Evolutionary conservation across 805 yeast genomes (phyloP).

Genomic region (Candida krabiensis): DNA sequence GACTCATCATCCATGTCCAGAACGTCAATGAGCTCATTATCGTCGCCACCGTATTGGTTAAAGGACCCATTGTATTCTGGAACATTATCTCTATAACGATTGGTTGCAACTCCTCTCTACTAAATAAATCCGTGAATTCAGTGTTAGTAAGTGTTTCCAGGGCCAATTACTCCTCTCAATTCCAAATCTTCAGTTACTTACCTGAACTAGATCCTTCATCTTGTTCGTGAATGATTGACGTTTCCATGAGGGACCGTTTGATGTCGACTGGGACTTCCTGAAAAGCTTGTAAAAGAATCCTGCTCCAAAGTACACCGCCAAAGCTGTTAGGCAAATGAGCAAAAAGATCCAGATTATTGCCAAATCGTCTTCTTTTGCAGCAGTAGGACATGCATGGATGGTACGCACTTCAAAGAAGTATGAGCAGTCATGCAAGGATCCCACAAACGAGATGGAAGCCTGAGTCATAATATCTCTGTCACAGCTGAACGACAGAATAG

Average conservation of each 20-base stretch:
- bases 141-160: slow-evolving; percentile 5
- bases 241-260: slow-evolving; percentile 6
- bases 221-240: slow-evolving; percentile 5
- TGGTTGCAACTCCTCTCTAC: slow-evolving; percentile 4
- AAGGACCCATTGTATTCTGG: slow-evolving; percentile 27
- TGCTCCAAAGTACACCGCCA: slow-evolving; percentile 43
- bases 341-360: slow-evolving; percentile 67
- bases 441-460: slow-evolving; percentile 69
- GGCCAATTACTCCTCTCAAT: not conserved
- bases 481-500: slow-evolving; percentile 72
- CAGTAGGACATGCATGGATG: slow-evolving; percentile 83
- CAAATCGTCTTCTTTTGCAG: slow-evolving; percentile 61
- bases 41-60: slow-evolving; percentile 39
- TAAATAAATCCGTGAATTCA: not conserved
- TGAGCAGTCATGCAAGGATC: slow-evolving; percentile 72
- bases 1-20: slow-evolving; percentile 30
- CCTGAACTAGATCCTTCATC: slow-evolving; percentile 7
- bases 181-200: slow-evolving; percentile 9
- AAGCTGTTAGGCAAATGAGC: slow-evolving; percentile 45
- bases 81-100: slow-evolving; percentile 19
- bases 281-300: slow-evolving; percentile 39
- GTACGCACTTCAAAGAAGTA: slow-evolving; percentile 84
- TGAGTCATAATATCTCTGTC: slow-evolving; percentile 69
- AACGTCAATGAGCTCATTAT: slow-evolving; percentile 40
- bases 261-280: slow-evolving; percentile 15